These are phyloP conservation scores for Cetradonia linearis DNA, from an alignment of 495 filamentous ascomycete genomes.

Conservation along the genomic window DNA sequence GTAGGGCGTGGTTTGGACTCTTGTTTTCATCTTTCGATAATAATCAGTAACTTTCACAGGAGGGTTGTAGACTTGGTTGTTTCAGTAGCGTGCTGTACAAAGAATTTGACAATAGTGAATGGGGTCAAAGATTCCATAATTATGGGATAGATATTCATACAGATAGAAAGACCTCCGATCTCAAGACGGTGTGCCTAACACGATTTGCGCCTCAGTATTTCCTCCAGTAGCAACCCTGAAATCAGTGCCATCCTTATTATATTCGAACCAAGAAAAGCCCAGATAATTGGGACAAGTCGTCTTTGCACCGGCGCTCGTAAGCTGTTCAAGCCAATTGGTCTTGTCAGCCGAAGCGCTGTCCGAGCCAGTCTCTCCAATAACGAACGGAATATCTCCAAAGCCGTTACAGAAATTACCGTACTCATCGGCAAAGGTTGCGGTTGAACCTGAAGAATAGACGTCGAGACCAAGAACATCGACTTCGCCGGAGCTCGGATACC, in stretches of 20 bases:
- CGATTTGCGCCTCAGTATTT: neutral
- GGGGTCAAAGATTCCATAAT: too few relatives aligned
- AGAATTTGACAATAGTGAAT: too few relatives aligned
- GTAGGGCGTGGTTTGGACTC: too few relatives aligned
- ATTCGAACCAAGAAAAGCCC: slow-evolving; percentile 24
- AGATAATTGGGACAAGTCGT: slow-evolving; percentile 21
- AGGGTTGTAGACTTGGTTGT: too few relatives aligned
- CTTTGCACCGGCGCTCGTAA: slow-evolving; percentile 17
- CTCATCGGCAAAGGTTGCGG: slow-evolving; percentile 8
- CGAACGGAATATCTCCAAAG: slow-evolving; percentile 17
- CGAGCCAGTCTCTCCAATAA: slow-evolving; percentile 22
- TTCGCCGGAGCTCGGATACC: slow-evolving; percentile 9
- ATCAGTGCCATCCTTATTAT: slow-evolving; percentile 19
- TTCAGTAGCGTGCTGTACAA: too few relatives aligned
- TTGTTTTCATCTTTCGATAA: too few relatives aligned
- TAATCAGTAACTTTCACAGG: too few relatives aligned
- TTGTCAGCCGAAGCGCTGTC: slow-evolving; percentile 13
- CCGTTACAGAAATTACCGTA: slow-evolving; percentile 17
- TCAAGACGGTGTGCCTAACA: slow-evolving; percentile 4
- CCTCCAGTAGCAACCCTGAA: slow-evolving; percentile 20
- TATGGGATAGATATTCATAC: too few relatives aligned
- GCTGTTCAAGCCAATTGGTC: slow-evolving; percentile 16
- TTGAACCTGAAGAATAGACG: slow-evolving; percentile 14
- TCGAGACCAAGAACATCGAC: slow-evolving; percentile 21
- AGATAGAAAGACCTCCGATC: neutral